Evolutionary conservation across 139 green algal species (phyloP), one percentile per base, ranked within the genome.

Genomic region (Edaphochlamys debaryana): DNA sequence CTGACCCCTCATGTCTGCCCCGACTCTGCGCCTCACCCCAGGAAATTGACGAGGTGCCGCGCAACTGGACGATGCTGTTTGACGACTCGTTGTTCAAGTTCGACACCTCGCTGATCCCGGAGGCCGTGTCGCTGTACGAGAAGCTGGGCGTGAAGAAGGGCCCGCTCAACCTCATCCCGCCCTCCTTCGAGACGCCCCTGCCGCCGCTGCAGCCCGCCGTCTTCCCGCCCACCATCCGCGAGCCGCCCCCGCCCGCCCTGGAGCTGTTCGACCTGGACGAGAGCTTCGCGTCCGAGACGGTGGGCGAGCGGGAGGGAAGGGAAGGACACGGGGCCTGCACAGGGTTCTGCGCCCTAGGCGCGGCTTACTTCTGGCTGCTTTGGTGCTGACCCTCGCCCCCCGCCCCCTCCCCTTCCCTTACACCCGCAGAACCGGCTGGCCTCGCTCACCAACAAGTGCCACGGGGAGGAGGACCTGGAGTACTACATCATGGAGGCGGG

Each of bases 261-360:
- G 95, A 98, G 87, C 93, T 97, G 60, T 98, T 97, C 69, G 95
- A 98, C 83, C 85, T 98, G 50, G 95, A 98, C 69, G 94, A 96
- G 66, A 86, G 84, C 70, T 95, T 98, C 85, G 93, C 92, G 25
- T 89, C 84, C 73, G 87, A 94, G 67, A 86, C 91, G 75, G 92
- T 95, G 41, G 67, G 86, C n/a, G n/a, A n/a, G 5, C 41, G 25
- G 67, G n/a, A 50, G 29, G 32, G 62, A 19, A 41, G 13, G 5
- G 19, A 34, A 30, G 13, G 36, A 11, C 52, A 62, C 20, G 52
- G 52, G 52, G 52, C 4, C 25, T 62, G 52, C 17, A 20, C 52
- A 30, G 52, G 52, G 13, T 30, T 62, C n/a, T n/a, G n/a, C n/a
- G n/a, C n/a, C n/a, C n/a, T n/a, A n/a, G n/a, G n/a, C n/a, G n/a